phyloP scores from a whole-genome alignment of 441 rosid genomes.

The Erodium chrysanthum region DNA sequence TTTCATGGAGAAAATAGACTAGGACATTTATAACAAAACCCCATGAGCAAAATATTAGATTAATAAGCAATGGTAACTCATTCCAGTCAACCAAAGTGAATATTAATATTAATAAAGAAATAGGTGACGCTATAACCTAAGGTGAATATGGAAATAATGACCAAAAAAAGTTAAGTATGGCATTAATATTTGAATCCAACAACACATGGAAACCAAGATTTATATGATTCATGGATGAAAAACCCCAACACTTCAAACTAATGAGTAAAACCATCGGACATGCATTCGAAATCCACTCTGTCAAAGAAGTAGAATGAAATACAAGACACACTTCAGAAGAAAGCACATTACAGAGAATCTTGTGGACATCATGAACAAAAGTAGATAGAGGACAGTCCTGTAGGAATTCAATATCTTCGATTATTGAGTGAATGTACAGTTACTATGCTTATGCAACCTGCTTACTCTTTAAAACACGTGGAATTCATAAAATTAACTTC shows the following conservation, averaged over 20 bases:
- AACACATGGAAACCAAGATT: neutral
- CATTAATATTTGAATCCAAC: neutral
- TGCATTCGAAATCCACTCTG: neutral
- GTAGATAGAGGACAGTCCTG: neutral
- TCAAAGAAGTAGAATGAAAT: neutral
- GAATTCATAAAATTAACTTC: neutral
- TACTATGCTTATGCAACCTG: neutral
- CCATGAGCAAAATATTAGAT: slow-evolving; percentile 5
- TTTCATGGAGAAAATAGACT: slow-evolving; percentile 6
- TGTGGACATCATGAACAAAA: neutral
- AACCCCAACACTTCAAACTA: neutral
- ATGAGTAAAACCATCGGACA: neutral
- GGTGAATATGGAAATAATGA: slow-evolving; percentile 4
- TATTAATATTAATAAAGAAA: neutral
- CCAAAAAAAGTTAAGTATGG: neutral
- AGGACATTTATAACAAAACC: slow-evolving; percentile 10
- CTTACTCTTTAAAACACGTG: neutral
- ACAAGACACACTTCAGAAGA: neutral
- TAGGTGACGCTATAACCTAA: slow-evolving; percentile 2
- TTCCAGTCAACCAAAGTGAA: neutral
- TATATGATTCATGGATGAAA: neutral
- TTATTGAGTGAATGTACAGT: neutral
- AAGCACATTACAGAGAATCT: neutral
- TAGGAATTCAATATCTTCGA: neutral
- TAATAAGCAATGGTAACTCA: neutral